These are phyloP conservation scores for Aspergillus quadrilineatus DNA, from an alignment of 2,329 filamentous ascomycete genomes.

Conservation along the genomic window DNA sequence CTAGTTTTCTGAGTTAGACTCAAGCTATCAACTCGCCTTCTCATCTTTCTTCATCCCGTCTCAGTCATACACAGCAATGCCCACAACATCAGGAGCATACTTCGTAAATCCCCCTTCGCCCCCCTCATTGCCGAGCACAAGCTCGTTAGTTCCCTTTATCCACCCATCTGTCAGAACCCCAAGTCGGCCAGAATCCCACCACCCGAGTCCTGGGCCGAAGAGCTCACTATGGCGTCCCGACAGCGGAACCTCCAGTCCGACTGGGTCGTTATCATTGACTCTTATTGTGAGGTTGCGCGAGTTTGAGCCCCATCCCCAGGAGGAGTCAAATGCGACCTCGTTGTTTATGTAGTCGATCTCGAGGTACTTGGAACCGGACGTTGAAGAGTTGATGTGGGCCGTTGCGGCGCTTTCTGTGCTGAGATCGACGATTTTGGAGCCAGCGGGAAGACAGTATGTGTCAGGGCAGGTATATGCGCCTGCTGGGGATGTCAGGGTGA, in stretches of 20 bases:
- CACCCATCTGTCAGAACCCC: constrained; percentile 50
- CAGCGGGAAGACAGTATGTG: constrained; percentile 45
- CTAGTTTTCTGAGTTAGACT: too few relatives aligned
- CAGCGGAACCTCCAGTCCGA: constrained; percentile 53
- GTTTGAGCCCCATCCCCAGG: constrained; percentile 50
- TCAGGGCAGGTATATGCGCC: constrained; percentile 34
- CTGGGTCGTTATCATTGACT: constrained; percentile 45
- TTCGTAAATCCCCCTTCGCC: constrained; percentile 26
- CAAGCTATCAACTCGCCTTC: too few relatives aligned
- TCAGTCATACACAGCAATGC: constrained; percentile 31
- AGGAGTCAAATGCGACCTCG: constrained; percentile 46
- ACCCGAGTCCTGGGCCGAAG: constrained; percentile 48
- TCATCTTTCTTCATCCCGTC: background rate
- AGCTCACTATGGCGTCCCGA: constrained; percentile 38
- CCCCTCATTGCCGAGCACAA: constrained; percentile 35
- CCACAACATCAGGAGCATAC: constrained; percentile 40
- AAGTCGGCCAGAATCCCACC: constrained; percentile 51
- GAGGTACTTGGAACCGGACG: constrained; percentile 39
- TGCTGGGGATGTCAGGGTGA: constrained; percentile 40
- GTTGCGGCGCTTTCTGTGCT: constrained; percentile 30
- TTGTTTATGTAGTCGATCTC: constrained; percentile 56
- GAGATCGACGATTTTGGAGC: constrained; percentile 46
- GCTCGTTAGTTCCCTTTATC: constrained; percentile 40
- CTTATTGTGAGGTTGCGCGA: constrained; percentile 52
- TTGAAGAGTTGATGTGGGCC: constrained; percentile 38